Base-by-base conservation (phyloP, 306 rosid genomes). In the Rubus parviflorus region DNA sequence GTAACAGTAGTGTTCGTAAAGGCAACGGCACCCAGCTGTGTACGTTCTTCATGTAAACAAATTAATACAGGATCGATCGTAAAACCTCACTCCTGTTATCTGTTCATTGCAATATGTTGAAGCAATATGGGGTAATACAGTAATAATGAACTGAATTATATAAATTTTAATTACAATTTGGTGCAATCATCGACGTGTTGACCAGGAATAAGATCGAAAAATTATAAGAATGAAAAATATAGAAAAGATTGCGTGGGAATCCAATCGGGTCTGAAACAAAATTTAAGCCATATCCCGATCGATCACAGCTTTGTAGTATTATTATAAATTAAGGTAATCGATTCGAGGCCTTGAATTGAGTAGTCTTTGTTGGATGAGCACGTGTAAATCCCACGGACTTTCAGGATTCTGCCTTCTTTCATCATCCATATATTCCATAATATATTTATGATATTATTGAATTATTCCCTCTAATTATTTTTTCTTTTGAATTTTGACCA, bases 331-430 rank as follows among this genome's bases (percentile, higher is more conserved):
- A 77, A 82, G 69, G 16, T 57, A 79, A 88, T 54, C 90, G 68
- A 62, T 14, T 62, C 22, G 88, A 90, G 85, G 17, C 91, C 87
- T 92, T 84, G 93, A 87, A 77, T 92, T 84, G 81, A 90, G 91
- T 85, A 82, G 53, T 72, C 40, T 42, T 41, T 79, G 89, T 92
- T 88, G 84, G 80, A 79, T 80, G 73, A 69, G 81, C 91, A 90
- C 89, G 93, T 84, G 95, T 80, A 70, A 75, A 76, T 46, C 79
- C 88, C 88, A 84, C 92, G 93, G 86, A 90, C 84, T 88, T 85
- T 81, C 64, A 77, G 90, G 88, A 76, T 0, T 81, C 81, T 66
- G 76, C 76, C 72, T 77, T 71, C 68, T 85, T 19, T 68, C 25
- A 74, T 76, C 73, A 76, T 77, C 84, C 83, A 42, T 68, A 76